phyloP scores from a whole-genome alignment of 495 filamentous ascomycete species.

The Penicillium malachiteum region DNA sequence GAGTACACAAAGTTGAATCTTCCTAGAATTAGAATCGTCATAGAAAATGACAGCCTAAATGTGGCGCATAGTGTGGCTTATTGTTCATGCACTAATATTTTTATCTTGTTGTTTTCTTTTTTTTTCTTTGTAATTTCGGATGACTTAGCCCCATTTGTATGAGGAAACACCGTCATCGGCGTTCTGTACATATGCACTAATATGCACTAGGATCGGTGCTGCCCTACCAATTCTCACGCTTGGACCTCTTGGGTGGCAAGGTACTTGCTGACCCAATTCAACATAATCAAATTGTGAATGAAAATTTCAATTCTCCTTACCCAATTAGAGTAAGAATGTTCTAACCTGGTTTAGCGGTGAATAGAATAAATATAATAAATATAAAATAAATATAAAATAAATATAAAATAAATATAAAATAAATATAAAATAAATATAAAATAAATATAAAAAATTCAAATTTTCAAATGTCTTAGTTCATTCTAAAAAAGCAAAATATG shows the following conservation, averaged over 20 bases:
- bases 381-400: too few species aligned
- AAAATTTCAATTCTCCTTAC: background rate
- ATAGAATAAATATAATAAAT: too few species aligned
- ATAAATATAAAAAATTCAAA: background rate
- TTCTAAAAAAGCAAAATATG: background rate
- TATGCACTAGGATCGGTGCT: background rate
- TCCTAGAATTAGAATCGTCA: background rate
- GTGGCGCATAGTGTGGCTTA: constrained; percentile 1
- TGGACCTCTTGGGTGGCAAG: constrained; percentile 1
- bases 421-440: too few species aligned
- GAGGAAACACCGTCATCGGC: background rate
- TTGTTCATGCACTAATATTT: background rate
- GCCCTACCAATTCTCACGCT: background rate
- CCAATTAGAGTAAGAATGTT: too few species aligned
- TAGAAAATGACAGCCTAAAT: background rate
- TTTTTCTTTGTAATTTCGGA: too few species aligned
- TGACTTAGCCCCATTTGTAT: background rate
- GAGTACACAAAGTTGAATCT: background rate
- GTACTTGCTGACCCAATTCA: background rate
- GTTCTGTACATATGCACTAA: background rate
- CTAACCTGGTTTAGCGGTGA: too few species aligned
- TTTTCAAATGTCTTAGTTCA: background rate
- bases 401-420: too few species aligned
- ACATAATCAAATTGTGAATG: too few species aligned
- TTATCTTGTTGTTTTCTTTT: background rate